A percentile compares a stretch with the other conserved stretches of the same genome.
Conservation (phyloP, 2,329 filamentous ascomycete genomes). For the Penicillium griseofulvum region DNA sequence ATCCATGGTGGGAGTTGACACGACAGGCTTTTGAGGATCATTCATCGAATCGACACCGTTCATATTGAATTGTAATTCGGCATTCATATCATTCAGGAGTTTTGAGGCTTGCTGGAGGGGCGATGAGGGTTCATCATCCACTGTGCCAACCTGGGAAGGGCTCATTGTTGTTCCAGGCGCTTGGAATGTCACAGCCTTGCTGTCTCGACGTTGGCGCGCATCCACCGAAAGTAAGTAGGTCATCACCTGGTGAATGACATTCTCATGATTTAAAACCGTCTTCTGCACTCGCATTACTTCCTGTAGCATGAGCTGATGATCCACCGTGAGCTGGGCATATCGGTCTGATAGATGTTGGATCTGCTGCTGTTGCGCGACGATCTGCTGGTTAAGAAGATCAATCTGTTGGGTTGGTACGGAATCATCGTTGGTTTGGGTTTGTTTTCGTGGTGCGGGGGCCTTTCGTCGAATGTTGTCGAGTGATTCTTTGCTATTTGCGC, state of each 20-base stretch:
- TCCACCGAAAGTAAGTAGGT: slow-evolving; percentile 65
- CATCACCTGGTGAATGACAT: slow-evolving; percentile 70
- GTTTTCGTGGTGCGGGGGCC: slow-evolving; percentile 84
- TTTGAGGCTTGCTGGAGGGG: slow-evolving; percentile 67
- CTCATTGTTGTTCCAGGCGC: slow-evolving; percentile 40
- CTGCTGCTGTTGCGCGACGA: slow-evolving; percentile 88
- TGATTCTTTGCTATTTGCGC: slow-evolving; percentile 91
- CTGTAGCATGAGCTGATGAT: slow-evolving; percentile 63
- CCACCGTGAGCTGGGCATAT: slow-evolving; percentile 72
- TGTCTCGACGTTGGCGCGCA: slow-evolving; percentile 59
- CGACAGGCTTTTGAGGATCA: slow-evolving; percentile 56
- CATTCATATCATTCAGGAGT: slow-evolving; percentile 63
- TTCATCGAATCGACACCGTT: slow-evolving; percentile 65
- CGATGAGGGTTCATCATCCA: slow-evolving; percentile 64
- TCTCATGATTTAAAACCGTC: slow-evolving; percentile 69
- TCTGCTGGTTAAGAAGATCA: slow-evolving; percentile 80
- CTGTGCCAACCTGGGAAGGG: slow-evolving; percentile 46
- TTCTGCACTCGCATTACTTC: slow-evolving; percentile 65
- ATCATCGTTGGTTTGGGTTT: slow-evolving; percentile 64
- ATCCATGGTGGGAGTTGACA: slow-evolving; percentile 58
- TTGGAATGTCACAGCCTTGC: slow-evolving; percentile 47
- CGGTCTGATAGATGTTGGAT: slow-evolving; percentile 82
- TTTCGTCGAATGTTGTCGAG: slow-evolving; percentile 95
- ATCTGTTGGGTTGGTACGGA: slow-evolving; percentile 82
- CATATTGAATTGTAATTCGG: slow-evolving; percentile 63